These are phyloP conservation scores for Scedosporium aurantiacum DNA, from an alignment of 2,329 filamentous ascomycete genomes.

Conservation along the genomic window DNA sequence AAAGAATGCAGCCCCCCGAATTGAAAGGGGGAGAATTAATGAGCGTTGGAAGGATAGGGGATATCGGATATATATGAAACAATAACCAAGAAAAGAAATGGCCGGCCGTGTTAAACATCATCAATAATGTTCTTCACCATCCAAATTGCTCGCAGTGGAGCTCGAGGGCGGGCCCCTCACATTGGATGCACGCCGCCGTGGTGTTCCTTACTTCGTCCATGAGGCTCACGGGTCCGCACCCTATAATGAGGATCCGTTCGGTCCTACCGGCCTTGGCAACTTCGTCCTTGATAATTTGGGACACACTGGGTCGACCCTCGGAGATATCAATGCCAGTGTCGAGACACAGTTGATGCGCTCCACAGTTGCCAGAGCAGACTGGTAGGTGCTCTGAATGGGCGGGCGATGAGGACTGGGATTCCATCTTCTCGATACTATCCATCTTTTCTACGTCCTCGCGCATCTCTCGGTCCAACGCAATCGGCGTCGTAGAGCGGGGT, in stretches of 20 bases:
- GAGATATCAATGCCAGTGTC: constrained; percentile 15
- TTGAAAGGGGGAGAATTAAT: neutral
- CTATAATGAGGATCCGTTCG: constrained; percentile 29
- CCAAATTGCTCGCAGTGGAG: constrained; percentile 38
- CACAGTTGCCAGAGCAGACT: neutral
- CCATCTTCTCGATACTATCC: constrained; percentile 5
- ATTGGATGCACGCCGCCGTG: constrained; percentile 25
- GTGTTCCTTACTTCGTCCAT: constrained; percentile 31
- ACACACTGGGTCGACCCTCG: constrained; percentile 26
- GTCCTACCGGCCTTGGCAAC: constrained; percentile 17
- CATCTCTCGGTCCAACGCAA: neutral
- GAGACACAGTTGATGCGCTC: constrained; percentile 7
- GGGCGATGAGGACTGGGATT: constrained; percentile 11
- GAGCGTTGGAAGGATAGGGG: neutral
- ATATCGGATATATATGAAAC: neutral
- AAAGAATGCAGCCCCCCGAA: neutral
- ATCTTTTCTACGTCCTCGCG: neutral
- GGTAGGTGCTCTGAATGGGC: neutral
- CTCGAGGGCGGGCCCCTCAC: constrained; percentile 31
- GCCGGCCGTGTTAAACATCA: neutral
- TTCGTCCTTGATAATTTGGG: constrained; percentile 20
- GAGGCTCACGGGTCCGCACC: constrained; percentile 33
- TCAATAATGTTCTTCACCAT: constrained; percentile 19
- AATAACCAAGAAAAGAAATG: neutral
- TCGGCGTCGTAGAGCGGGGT: constrained; percentile 8